Conservation (phyloP, 2,329 filamentous ascomycete species). For the Microdochium bolleyi region DNA sequence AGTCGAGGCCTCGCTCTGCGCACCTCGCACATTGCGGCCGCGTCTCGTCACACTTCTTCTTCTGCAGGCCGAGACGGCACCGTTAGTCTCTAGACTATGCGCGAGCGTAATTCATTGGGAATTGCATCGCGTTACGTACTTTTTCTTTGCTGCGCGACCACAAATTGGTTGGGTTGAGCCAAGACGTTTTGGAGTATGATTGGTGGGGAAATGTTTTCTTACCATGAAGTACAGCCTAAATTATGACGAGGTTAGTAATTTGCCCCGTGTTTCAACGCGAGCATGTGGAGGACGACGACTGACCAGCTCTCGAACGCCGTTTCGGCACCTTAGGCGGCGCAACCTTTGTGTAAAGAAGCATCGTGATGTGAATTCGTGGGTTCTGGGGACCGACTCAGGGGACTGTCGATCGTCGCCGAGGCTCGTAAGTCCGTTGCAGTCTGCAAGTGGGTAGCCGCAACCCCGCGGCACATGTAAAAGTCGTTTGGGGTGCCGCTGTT, state of each 20-base stretch:
- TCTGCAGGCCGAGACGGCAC: slow-evolving; percentile 25
- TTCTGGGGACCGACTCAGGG: neutral
- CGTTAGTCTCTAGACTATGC: slow-evolving; percentile 1
- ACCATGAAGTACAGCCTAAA: slow-evolving; percentile 45
- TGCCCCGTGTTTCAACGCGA: slow-evolving; percentile 6
- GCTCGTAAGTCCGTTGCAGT: slow-evolving; percentile 6
- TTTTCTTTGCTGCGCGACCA: slow-evolving; percentile 39
- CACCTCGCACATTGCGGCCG: slow-evolving; percentile 44
- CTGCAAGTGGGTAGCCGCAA: neutral
- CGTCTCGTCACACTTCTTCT: slow-evolving; percentile 50
- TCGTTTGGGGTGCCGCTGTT: neutral
- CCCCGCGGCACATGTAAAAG: neutral
- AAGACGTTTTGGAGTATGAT: slow-evolving; percentile 4
- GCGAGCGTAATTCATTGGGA: no score
- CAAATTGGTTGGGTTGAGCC: slow-evolving; percentile 10
- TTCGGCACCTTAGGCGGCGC: slow-evolving; percentile 52
- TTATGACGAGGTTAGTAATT: slow-evolving; percentile 10
- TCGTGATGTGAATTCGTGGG: slow-evolving; percentile 19
- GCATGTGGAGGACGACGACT: slow-evolving; percentile 15
- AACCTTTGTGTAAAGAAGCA: slow-evolving; percentile 51
- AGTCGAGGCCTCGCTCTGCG: slow-evolving; percentile 37
- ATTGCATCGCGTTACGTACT: slow-evolving; percentile 27
- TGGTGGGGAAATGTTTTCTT: slow-evolving; percentile 16
- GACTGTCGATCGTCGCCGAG: slow-evolving; percentile 1
- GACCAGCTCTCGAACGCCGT: slow-evolving; percentile 51